Conservation (phyloP, 768 basidiomycete genomes). For the Boletus eberwhitei region DNA sequence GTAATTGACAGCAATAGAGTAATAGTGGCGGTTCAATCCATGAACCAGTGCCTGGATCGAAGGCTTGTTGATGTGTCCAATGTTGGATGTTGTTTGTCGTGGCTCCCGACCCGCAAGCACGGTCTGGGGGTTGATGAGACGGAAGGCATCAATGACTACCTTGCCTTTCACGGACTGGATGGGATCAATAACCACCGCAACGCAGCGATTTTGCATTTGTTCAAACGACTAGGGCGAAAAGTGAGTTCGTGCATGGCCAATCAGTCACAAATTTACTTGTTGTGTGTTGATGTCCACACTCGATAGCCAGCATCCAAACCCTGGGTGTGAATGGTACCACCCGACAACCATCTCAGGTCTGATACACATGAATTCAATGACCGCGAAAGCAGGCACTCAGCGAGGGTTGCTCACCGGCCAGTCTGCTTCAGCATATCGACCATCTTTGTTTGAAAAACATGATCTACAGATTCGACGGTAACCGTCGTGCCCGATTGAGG, state of each 20-base stretch:
- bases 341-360: slow-evolving; percentile 98
- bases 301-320: slow-evolving; percentile 99
- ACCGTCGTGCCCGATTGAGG: slow-evolving; percentile 97
- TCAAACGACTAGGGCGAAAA: slow-evolving; percentile 78
- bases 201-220: slow-evolving; percentile 86
- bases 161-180: slow-evolving; percentile 99
- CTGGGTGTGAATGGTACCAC: slow-evolving; percentile 99
- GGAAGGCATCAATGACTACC: slow-evolving; percentile 98
- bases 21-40: slow-evolving; percentile 96
- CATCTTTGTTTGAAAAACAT: slow-evolving; percentile 98
- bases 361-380: slow-evolving; percentile 4
- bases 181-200: slow-evolving; percentile 96
- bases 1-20: slow-evolving; percentile 96
- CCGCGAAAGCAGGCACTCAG: not conserved
- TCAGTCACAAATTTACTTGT: slow-evolving; percentile 51
- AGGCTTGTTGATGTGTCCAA: slow-evolving; percentile 99
- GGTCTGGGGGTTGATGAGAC: slow-evolving; percentile 88
- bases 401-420: slow-evolving; percentile 63
- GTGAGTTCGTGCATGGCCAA: slow-evolving; percentile 13
- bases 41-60: slow-evolving; percentile 98
- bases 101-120: slow-evolving; percentile 92
- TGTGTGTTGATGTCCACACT: slow-evolving; percentile 99
- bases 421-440: slow-evolving; percentile 99
- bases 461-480: slow-evolving; percentile 96
- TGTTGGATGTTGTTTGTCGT: slow-evolving; percentile 95